phyloP scores from a whole-genome alignment of 495 filamentous ascomycete genomes.

The Amphirosellinia nigrospora region DNA sequence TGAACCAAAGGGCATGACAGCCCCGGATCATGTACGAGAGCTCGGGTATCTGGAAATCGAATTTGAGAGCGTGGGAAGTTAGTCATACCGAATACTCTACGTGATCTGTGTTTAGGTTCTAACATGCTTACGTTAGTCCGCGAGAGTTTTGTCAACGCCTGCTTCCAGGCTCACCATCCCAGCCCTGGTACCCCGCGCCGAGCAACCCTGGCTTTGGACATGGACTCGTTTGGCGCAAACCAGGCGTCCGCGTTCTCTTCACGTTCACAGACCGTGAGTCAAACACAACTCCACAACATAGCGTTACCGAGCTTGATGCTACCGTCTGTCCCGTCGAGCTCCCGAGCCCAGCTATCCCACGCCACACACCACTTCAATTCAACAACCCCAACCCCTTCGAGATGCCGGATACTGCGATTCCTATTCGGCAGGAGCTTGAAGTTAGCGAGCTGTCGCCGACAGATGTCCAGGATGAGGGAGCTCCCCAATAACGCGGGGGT shows the following conservation, averaged over 20 bases:
- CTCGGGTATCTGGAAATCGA: slow-evolving; percentile 34
- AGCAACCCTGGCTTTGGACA: slow-evolving; percentile 20
- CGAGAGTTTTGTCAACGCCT: slow-evolving; percentile 33
- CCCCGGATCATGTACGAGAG: slow-evolving; percentile 27
- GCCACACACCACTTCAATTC: not conserved
- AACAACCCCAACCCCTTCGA: not conserved
- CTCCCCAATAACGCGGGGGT: not conserved
- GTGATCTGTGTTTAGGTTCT: not conserved
- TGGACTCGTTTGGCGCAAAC: not conserved
- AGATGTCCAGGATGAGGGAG: not conserved
- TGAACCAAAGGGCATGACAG: slow-evolving; percentile 16
- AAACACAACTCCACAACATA: not conserved
- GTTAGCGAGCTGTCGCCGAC: slow-evolving; percentile 3
- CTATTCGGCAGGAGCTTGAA: not conserved
- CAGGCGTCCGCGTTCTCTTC: slow-evolving; percentile 4
- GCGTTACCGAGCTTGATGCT: not conserved
- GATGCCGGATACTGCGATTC: not conserved
- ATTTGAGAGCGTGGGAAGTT: slow-evolving; percentile 26
- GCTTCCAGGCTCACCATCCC: slow-evolving; percentile 30
- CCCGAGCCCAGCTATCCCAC: slow-evolving; percentile 17
- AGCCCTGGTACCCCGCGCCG: slow-evolving; percentile 6
- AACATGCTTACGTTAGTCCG: slow-evolving; percentile 26
- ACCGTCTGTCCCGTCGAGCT: slow-evolving; percentile 8
- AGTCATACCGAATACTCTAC: not conserved
- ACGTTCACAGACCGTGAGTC: not conserved